Evolutionary conservation across 2,329 filamentous ascomycete species (phyloP).

Genomic region (Penicillium paneum): DNA sequence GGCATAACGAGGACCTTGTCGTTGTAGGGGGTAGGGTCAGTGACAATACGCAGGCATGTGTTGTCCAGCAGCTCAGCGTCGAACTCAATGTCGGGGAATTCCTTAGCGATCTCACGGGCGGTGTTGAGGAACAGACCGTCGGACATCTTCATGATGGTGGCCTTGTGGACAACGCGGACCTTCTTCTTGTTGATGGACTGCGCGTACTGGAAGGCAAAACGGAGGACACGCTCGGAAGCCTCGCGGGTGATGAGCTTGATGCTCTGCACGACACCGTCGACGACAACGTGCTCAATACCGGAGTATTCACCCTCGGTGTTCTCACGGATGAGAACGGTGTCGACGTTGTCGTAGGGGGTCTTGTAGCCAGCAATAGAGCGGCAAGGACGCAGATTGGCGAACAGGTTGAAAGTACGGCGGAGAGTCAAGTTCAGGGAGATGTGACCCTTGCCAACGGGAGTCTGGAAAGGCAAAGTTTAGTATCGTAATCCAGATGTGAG

Average conservation of each 20-base stretch:
- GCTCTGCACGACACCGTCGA: slow-evolving; percentile 96
- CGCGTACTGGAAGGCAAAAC: slow-evolving; percentile 98
- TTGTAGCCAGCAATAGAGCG: slow-evolving; percentile 96
- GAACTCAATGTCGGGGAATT: slow-evolving; percentile 94
- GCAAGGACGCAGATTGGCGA: slow-evolving; percentile 98
- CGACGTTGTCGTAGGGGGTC: slow-evolving; percentile 95
- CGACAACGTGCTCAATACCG: slow-evolving; percentile 96
- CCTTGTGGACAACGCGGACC: slow-evolving; percentile 98
- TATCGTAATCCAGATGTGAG: slow-evolving; percentile 4
- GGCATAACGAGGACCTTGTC: slow-evolving; percentile 98
- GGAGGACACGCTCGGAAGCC: slow-evolving; percentile 90
- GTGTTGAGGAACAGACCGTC: slow-evolving; percentile 96
- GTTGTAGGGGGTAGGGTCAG: slow-evolving; percentile 93
- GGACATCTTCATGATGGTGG: slow-evolving; percentile 99
- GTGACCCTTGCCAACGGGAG: slow-evolving; percentile 96
- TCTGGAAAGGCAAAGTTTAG: slow-evolving; percentile 52
- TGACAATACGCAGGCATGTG: slow-evolving; percentile 98
- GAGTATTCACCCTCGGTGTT: slow-evolving; percentile 99
- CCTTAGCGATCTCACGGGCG: slow-evolving; percentile 81
- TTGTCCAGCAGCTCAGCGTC: slow-evolving; percentile 98
- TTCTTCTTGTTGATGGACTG: slow-evolving; percentile 90
- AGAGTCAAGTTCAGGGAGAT: slow-evolving; percentile 98
- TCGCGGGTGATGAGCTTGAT: slow-evolving; percentile 99
- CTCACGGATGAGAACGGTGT: slow-evolving; percentile 97
- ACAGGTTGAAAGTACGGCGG: slow-evolving; percentile 98